These are phyloP conservation scores for Paecilomyces fulvus DNA, from an alignment of 2,329 filamentous ascomycete species.

Conservation along the genomic window DNA sequence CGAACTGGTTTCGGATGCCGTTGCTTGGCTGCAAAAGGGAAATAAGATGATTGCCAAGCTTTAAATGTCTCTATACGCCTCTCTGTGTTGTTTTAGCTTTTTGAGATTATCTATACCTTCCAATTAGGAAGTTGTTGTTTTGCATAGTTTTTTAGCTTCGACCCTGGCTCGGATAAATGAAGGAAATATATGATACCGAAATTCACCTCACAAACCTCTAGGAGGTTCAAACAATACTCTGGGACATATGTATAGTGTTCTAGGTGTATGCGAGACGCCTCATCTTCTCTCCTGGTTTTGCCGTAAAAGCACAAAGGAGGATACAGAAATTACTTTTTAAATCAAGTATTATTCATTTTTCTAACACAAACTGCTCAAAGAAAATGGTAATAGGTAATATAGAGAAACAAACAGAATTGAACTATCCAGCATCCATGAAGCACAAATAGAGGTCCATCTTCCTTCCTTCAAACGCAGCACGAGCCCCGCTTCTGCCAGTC, in stretches of 20 bases:
- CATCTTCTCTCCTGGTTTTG: no score
- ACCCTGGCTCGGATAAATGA: background rate
- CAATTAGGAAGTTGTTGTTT: background rate
- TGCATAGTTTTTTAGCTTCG: background rate
- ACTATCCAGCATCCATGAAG: background rate
- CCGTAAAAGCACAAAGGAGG: background rate
- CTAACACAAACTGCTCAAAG: background rate
- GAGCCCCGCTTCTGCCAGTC: background rate
- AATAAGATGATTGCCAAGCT: conserved; percentile 61
- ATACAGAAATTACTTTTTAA: background rate
- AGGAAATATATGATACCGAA: background rate
- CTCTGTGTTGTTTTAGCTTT: conserved; percentile 5
- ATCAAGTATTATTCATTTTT: background rate
- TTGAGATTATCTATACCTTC: background rate
- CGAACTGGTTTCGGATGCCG: conserved; percentile 81
- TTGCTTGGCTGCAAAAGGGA: conserved; percentile 59
- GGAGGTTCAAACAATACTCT: background rate
- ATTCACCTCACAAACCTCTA: background rate
- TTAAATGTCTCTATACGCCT: conserved; percentile 35
- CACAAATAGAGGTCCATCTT: background rate
- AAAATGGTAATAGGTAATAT: background rate
- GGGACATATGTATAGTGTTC: background rate
- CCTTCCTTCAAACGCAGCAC: background rate
- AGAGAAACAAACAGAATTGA: background rate
- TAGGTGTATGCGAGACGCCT: no score